A percentile compares a stretch with the other conserved stretches of the same genome.
Conservation (phyloP, 495 filamentous ascomycete species). For the Cercophora sp. region DNA sequence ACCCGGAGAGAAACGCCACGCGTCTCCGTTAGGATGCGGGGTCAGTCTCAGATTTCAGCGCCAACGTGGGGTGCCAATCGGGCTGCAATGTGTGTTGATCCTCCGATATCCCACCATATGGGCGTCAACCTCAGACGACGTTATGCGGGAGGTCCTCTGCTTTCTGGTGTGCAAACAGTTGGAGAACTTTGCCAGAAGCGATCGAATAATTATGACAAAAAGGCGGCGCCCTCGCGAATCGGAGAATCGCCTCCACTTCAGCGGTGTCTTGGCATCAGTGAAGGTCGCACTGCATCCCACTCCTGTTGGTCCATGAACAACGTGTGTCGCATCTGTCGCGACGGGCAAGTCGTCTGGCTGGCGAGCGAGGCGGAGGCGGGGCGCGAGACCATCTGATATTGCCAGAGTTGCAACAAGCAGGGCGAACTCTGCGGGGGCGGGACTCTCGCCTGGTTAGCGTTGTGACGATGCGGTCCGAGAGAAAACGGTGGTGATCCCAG, state of each 20-base stretch:
- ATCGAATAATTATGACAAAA: conserved; percentile 6
- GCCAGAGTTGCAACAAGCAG: background rate
- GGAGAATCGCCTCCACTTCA: conserved; percentile 3
- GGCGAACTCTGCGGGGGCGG: background rate
- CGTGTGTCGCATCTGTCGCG: background rate
- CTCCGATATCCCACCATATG: conserved; percentile 7
- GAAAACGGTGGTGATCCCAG: background rate
- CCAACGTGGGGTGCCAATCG: background rate
- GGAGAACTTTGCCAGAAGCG: background rate
- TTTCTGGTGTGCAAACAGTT: background rate
- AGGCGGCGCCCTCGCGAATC: background rate
- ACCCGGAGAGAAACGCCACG: background rate
- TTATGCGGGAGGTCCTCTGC: background rate
- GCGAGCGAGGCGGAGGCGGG: background rate
- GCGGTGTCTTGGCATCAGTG: background rate
- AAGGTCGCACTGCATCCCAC: conserved; percentile 10
- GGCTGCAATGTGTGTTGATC: conserved; percentile 2
- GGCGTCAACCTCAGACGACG: background rate
- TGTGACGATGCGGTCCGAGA: background rate
- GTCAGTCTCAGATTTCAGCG: background rate
- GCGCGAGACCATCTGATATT: background rate
- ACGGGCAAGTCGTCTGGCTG: background rate
- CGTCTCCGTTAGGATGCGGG: conserved; percentile 5
- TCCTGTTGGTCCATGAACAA: background rate
- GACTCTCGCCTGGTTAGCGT: background rate